Evolutionary conservation across 2,329 filamentous ascomycete species (phyloP).

Genomic region (Exophiala phaeomuriformis): DNA sequence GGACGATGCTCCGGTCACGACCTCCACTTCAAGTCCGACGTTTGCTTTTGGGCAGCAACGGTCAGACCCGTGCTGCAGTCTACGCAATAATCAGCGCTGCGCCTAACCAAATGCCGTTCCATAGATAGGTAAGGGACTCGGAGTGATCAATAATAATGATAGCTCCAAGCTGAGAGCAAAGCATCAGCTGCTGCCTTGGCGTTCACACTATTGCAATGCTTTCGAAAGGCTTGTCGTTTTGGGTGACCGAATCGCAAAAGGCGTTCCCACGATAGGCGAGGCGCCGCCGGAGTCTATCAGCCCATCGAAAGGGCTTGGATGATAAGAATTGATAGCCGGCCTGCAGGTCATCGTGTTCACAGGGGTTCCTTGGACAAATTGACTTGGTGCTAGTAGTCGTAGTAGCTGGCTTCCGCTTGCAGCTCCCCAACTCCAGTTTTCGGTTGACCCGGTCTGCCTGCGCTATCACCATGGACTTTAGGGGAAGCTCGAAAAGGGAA

Average conservation of each 20-base stretch:
- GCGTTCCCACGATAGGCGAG: slow-evolving; percentile 19
- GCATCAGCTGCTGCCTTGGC: not conserved
- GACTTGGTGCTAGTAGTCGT: slow-evolving; percentile 2
- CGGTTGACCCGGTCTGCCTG: not conserved
- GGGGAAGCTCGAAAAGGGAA: slow-evolving; percentile 2
- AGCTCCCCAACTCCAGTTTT: not conserved
- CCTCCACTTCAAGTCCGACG: no score
- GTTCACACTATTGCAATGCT: not conserved
- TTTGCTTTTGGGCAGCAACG: slow-evolving; percentile 5
- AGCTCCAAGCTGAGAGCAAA: not conserved
- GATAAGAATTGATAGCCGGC: slow-evolving; percentile 4
- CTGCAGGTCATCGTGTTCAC: slow-evolving; percentile 20
- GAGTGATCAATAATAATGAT: not conserved
- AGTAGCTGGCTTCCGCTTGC: not conserved
- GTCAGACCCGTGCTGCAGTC: slow-evolving; percentile 16
- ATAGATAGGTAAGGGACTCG: not conserved
- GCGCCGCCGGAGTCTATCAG: slow-evolving; percentile 17
- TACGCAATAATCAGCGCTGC: slow-evolving; percentile 5
- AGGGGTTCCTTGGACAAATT: slow-evolving; percentile 11
- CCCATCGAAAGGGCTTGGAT: slow-evolving; percentile 5
- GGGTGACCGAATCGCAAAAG: not conserved
- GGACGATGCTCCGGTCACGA: no score
- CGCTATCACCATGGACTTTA: slow-evolving; percentile 1
- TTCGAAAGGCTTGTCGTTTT: not conserved
- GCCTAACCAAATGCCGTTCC: not conserved